Conservation (phyloP, 345 rosid genomes). For the Bruguiera sexangula region DNA sequence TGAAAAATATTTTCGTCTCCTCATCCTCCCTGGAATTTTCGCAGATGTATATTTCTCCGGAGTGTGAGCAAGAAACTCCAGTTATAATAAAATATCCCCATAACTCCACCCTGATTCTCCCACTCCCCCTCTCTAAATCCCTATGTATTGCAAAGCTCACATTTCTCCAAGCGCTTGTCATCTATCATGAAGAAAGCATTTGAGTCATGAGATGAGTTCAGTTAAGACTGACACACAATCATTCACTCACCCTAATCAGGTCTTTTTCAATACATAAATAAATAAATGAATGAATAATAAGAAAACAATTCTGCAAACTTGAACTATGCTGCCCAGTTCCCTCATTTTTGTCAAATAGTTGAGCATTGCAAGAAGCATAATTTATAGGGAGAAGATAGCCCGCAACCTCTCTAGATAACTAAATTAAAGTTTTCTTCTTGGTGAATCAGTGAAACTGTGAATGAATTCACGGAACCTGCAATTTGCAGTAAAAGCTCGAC, state of each 20-base stretch:
- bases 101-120: slow-evolving; percentile 75
- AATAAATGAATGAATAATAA: no score
- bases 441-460: no score
- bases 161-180: slow-evolving; percentile 93
- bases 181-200: slow-evolving; percentile 93
- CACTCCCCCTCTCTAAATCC: slow-evolving; percentile 70
- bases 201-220: slow-evolving; percentile 77
- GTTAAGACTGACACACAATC: slow-evolving; percentile 50
- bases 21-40: slow-evolving; percentile 52
- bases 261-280: slow-evolving; percentile 24
- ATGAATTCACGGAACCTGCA: no score
- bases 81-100: slow-evolving; percentile 47
- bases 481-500: no score
- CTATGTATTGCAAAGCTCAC: slow-evolving; percentile 92
- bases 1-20: slow-evolving; percentile 56
- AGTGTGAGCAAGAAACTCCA: slow-evolving; percentile 80
- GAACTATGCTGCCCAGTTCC: no score
- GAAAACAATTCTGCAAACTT: no score
- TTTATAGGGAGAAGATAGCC: no score
- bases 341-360: no score
- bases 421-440: no score
- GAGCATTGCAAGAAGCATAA: no score
- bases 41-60: slow-evolving; percentile 54
- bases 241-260: slow-evolving; percentile 56
- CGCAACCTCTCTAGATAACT: no score